Evolutionary conservation across 208 protist genomes (phyloP), one percentile per base, ranked within the genome.

Genomic region (Borovskyia barvae): DNA sequence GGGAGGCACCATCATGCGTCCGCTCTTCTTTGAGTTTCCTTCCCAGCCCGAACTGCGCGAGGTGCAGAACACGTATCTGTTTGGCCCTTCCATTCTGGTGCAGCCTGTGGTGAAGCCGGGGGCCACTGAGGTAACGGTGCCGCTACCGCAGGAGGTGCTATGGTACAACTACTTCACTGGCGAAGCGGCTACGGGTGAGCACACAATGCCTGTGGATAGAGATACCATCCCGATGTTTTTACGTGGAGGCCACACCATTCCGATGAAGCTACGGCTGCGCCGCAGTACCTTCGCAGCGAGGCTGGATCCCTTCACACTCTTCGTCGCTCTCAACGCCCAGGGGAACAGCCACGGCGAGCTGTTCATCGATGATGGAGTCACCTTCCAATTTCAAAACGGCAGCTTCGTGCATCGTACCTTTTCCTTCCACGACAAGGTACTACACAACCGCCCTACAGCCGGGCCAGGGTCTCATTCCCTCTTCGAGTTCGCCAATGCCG

Each of bases 11-110:
- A 66, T 98, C n/a, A 71, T 99, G 65, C 78, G 90, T 8, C 97
- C 97, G 28, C 81, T 99, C 8, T 97, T 95, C 70, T 91, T 95
- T 35, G 92, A 98, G 59, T 99, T 97, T 68, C 96, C 95, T 0
- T 53, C 33, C 3, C 87, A 98, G 50, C 75, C 80, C 14, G 65
- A 76, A 1, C 75, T 95, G 42, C 72, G 73, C 4, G 83, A 92
- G 57, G 92, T 96, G 40, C 92, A 98, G 66, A 48, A 87, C 28
- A 96, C 87, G 3, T 84, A 98, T 46, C 70, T 99, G 57, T 93
- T 95, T 42, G 97, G 97, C 28, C 65, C 67, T 2, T 63, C 81
- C 15, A 50, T 99, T 1, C 66, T 99, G 1, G 92, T 96, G 20
- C 76, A 80, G 20, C 97, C 96, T 2, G 90, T 98, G 0, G 76